phyloP scores from a whole-genome alignment of 1,284 basidiomycete species.

The Irpex sp. region DNA sequence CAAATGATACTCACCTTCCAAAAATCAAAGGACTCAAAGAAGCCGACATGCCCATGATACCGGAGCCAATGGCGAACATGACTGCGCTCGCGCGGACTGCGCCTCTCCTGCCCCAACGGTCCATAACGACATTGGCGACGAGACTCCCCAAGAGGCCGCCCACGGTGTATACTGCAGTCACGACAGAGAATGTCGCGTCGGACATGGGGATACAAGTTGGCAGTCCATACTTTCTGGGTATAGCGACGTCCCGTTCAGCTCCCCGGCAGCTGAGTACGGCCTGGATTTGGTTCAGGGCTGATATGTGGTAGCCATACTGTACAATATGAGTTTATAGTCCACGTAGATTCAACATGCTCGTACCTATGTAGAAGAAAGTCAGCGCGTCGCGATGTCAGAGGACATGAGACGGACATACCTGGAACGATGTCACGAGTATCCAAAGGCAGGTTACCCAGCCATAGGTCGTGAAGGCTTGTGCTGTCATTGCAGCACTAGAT shows the following conservation, averaged over 20 bases:
- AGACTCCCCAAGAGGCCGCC: constrained; percentile 83
- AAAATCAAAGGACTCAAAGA: constrained; percentile 56
- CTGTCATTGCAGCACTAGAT: constrained; percentile 12
- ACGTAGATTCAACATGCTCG: constrained; percentile 2
- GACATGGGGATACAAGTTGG: constrained; percentile 77
- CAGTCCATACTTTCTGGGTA: constrained; percentile 30
- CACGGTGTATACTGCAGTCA: constrained; percentile 85
- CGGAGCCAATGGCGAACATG: constrained; percentile 57
- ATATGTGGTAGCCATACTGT: constrained; percentile 81
- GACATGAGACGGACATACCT: constrained; percentile 35
- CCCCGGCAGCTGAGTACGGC: constrained; percentile 66
- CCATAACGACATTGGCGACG: constrained; percentile 67
- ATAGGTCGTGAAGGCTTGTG: constrained; percentile 46
- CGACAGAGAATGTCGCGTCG: constrained; percentile 69
- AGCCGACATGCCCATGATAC: constrained; percentile 61
- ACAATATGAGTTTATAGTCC: background rate
- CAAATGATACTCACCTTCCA: constrained; percentile 51
- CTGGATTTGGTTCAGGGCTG: constrained; percentile 85
- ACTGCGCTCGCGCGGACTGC: constrained; percentile 58
- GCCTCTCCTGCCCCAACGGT: constrained; percentile 64
- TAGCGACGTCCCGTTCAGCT: constrained; percentile 13
- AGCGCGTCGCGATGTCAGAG: background rate
- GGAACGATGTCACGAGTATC: constrained; percentile 62
- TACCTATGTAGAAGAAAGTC: constrained; percentile 4
- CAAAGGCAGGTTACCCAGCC: constrained; percentile 63